phyloP scores from a whole-genome alignment of 1,284 basidiomycete species.

The Ceratobasidium sp. region DNA sequence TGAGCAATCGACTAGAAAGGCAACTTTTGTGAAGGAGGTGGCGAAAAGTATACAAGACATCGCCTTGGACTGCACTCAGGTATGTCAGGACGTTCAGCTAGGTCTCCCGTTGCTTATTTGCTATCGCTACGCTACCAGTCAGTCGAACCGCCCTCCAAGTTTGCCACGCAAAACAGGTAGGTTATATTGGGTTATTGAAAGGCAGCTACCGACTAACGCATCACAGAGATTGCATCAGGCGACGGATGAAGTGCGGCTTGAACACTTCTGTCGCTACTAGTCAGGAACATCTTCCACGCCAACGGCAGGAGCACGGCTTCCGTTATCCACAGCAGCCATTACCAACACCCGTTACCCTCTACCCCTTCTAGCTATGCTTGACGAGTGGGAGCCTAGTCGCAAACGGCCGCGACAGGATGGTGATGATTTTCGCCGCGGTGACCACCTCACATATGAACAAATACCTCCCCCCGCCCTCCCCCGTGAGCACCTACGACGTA shows the following conservation, averaged over 20 bases:
- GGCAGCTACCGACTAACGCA: neutral
- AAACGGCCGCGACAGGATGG: constrained; percentile 35
- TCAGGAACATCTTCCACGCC: constrained; percentile 31
- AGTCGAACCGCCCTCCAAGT: constrained; percentile 3
- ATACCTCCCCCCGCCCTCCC: constrained; percentile 12
- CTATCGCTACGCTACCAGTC: neutral
- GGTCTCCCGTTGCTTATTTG: neutral
- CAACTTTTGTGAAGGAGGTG: neutral
- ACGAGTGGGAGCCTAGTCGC: constrained; percentile 45
- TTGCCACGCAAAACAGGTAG: constrained; percentile 21
- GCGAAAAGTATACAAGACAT: neutral
- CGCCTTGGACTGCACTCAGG: neutral
- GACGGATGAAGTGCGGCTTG: constrained; percentile 16
- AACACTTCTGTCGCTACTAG: constrained; percentile 11
- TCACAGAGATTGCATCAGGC: neutral
- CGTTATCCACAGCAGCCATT: constrained; percentile 7
- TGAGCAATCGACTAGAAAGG: constrained; percentile 1
- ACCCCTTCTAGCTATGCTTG: constrained; percentile 16
- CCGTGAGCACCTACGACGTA: constrained; percentile 33
- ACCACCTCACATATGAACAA: constrained; percentile 38
- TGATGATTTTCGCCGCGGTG: constrained; percentile 40
- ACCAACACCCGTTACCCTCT: constrained; percentile 9
- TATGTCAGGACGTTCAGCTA: constrained; percentile 17
- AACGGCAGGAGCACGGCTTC: constrained; percentile 9
- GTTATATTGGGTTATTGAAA: neutral